Base-by-base conservation (phyloP, 768 basidiomycete species). In the Rhodotorula diobovata region DNA sequence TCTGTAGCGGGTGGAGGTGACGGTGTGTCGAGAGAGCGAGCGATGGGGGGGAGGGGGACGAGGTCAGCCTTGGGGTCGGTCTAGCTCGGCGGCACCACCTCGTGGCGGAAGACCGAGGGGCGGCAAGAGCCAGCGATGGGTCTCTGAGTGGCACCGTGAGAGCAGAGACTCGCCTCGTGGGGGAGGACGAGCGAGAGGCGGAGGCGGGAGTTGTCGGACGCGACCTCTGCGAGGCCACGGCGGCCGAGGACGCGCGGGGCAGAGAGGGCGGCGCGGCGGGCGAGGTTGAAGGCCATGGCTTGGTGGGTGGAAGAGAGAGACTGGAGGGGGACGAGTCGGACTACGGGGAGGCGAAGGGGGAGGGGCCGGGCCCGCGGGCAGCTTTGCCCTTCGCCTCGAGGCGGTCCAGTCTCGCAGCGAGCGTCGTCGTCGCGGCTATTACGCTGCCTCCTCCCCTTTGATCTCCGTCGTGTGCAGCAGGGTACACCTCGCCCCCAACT, bases 121-220 rank as follows among this genome's bases (percentile, higher is more conserved):
- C 10, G 25, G 1, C 28, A 2, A 35, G 21, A 16, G 55, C 21
- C 18, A 4, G 30, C 32, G 8, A 39, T n/a, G 14, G 7, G 45
- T n/a, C 37, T 9, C 43, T 34, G 41, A 50, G 48, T 46, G 74
- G 53, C 30, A 30, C 41, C 32, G 15, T 54, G 55, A n/a, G 32
- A 21, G 56, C 2, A 21, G 16, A 8, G 41, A 84, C 86, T 67
- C 68, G 95, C 96, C 85, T 96, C 88, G 83, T 98, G 94, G 63
- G 96, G 96, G 68, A 99, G 87, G 63, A 90, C 90, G 77, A 99
- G 85, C 30, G 93, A 92, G 70, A 99, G 88, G 77, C 89, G 90
- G 74, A 99, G 88, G 83, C 92, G 94, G 82, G 91, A 91, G 46
- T 54, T 63, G 35, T 70, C 78, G 57, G 86, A 85, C 61, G 85